phyloP scores from a whole-genome alignment of 129 eudicot genomes.

The Lactuca saligna region DNA sequence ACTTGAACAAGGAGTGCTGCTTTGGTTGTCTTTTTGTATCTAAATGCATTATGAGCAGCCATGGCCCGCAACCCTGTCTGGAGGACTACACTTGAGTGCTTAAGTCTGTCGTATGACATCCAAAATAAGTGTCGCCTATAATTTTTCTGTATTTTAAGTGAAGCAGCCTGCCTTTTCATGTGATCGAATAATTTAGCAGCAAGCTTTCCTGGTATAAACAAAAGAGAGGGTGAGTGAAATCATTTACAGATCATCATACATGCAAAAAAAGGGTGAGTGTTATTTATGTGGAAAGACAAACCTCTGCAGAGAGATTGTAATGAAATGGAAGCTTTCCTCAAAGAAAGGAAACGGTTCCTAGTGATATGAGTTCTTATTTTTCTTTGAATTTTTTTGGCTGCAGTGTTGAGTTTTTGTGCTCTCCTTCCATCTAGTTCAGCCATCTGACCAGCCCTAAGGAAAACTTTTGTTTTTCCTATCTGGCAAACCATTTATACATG shows the following conservation, averaged over 20 bases:
- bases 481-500: conserved; percentile 42
- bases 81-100: conserved; percentile 45
- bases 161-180: conserved; percentile 66
- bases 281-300: conserved; percentile 34
- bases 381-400: conserved; percentile 88
- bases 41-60: conserved; percentile 71
- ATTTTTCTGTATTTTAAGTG: conserved; percentile 59
- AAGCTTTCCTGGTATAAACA: conserved; percentile 47
- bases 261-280: conserved; percentile 16
- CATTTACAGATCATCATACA: conserved; percentile 20
- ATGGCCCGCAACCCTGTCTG: conserved; percentile 80
- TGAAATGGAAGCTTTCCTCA: conserved; percentile 64
- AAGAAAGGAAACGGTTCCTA: conserved; percentile 61
- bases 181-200: conserved; percentile 51
- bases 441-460: conserved; percentile 98
- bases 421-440: conserved; percentile 88
- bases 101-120: conserved; percentile 45
- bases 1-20: conserved; percentile 86
- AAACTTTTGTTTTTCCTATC: conserved; percentile 92
- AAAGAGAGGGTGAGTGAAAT: conserved; percentile 13
- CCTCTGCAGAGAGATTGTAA: conserved; percentile 83
- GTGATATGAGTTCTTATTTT: conserved; percentile 76
- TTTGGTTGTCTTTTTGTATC: conserved; percentile 58
- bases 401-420: conserved; percentile 78
- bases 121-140: conserved; percentile 52